Evolutionary conservation across 352 stramenopile species (phyloP), one percentile per base, ranked within the genome.

Genomic region (Bremia lactucae): DNA sequence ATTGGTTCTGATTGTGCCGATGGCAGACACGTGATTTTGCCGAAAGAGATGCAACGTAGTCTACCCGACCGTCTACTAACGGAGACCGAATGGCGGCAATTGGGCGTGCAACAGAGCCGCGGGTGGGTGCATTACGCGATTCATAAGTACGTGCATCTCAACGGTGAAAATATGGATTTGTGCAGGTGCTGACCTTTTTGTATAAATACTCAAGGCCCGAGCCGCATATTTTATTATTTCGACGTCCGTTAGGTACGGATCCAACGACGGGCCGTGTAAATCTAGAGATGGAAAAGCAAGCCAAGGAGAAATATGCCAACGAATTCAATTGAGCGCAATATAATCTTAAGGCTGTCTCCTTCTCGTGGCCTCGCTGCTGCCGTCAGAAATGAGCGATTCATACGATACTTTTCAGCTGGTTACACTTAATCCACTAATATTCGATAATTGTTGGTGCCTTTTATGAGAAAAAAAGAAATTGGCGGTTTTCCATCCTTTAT

Each of bases 101-200:
- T 98, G 29, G 95, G 95, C 41, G 93, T 99, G 8, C 95, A 98
- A 71, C 95, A 98, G 71, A 97, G 83, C 53, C 86, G 96, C 31
- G 96, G 96, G 35, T 99, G 96, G 96, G 85, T 97, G 55, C 96
- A 99, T 69, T 99, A 98, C 71, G 95, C 95, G 24, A 98, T 98
- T 55, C 96, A 99, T 71, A 94, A 96, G 85, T 96, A 68, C 46
- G 83, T 80, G 10, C 6, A 7, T 20, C n/a, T n/a, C n/a, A n/a
- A n/a, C n/a, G n/a, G n/a, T n/a, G n/a, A n/a, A n/a, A n/a, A n/a
- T 13, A 10, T 7, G 31, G 19, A 28, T 36, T 46, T 46, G 6
- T 33, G 29, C 36, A 42, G 34, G 10, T 39, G 28, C 23, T 49
- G 22, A 54, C 15, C 11, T 34, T 16, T 22, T 33, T 20, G 23